phyloP scores from a whole-genome alignment of 208 protist species.

The Leptomonas seymouri region DNA sequence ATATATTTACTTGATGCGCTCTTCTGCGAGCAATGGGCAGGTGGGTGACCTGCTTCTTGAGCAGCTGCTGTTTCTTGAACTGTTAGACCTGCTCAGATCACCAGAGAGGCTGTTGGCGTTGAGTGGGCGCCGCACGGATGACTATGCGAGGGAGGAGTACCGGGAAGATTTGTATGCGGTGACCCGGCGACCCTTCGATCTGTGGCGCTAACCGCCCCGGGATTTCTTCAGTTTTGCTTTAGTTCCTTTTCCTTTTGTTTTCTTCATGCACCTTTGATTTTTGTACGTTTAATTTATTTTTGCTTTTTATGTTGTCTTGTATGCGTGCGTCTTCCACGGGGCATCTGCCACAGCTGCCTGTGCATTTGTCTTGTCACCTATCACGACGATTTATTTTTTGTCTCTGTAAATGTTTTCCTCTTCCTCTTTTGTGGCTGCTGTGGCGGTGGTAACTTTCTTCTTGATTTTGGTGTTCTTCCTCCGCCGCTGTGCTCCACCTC shows the following conservation, averaged over 20 bases:
- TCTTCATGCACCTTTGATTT: neutral
- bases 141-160: constrained; percentile 41
- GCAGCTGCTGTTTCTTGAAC: constrained; percentile 73
- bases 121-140: constrained; percentile 55
- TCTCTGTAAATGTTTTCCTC: no score
- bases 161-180: constrained; percentile 30
- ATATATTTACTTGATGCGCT: constrained; percentile 62
- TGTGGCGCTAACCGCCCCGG: neutral
- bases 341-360: neutral
- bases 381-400: neutral
- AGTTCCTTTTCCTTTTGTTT: neutral
- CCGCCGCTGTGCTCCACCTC: no score
- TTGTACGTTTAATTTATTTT: constrained; percentile 8
- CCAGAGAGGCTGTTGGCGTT: constrained; percentile 47
- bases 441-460: no score
- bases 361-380: no score
- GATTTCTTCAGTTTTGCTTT: constrained; percentile 6
- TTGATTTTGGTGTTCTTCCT: no score
- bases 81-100: constrained; percentile 68
- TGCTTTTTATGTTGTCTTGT: constrained; percentile 3
- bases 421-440: no score
- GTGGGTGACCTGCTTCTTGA: constrained; percentile 53
- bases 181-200: constrained; percentile 38
- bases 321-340: neutral
- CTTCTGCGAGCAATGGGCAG: constrained; percentile 47